These are phyloP conservation scores for Colletotrichum viniferum DNA, from an alignment of 2,329 filamentous ascomycete species.

Conservation along the genomic window DNA sequence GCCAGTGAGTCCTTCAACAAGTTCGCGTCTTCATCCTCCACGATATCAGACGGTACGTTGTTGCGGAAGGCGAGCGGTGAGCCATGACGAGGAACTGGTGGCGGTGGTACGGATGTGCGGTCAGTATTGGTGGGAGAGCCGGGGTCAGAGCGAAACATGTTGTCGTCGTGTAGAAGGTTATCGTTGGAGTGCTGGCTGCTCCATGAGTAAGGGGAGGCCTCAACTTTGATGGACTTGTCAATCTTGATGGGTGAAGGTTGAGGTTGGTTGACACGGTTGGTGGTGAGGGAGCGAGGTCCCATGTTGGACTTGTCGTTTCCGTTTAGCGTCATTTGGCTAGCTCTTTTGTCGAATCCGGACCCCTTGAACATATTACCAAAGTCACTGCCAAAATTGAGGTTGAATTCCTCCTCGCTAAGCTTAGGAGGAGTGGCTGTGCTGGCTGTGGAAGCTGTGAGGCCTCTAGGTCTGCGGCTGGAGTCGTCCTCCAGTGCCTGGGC, in stretches of 20 bases:
- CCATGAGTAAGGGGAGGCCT: conserved; percentile 52
- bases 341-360: conserved; percentile 58
- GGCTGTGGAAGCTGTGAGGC: conserved; percentile 58
- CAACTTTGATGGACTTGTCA: conserved; percentile 47
- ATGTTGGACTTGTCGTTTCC: conserved; percentile 34
- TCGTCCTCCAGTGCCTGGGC: conserved; percentile 33
- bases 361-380: conserved; percentile 57
- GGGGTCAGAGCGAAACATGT: conserved; percentile 46
- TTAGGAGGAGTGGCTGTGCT: conserved; percentile 58
- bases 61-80: conserved; percentile 33
- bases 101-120: conserved; percentile 33
- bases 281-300: conserved; percentile 49
- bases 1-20: conserved; percentile 57
- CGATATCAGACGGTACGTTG: conserved; percentile 39
- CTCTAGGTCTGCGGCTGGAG: conserved; percentile 44
- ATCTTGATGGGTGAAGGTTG: conserved; percentile 53
- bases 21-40: conserved; percentile 58
- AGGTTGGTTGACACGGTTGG: conserved; percentile 44
- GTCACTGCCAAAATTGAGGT: conserved; percentile 61
- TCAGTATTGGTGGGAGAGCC: conserved; percentile 35
- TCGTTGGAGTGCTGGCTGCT: conserved; percentile 57
- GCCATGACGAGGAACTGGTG: conserved; percentile 44
- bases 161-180: conserved; percentile 46
- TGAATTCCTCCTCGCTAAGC: conserved; percentile 46
- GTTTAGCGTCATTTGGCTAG: conserved; percentile 52